Evolutionary conservation across 257 asterid genomes (phyloP).

Genomic region (Parsonsia alboflavescens): DNA sequence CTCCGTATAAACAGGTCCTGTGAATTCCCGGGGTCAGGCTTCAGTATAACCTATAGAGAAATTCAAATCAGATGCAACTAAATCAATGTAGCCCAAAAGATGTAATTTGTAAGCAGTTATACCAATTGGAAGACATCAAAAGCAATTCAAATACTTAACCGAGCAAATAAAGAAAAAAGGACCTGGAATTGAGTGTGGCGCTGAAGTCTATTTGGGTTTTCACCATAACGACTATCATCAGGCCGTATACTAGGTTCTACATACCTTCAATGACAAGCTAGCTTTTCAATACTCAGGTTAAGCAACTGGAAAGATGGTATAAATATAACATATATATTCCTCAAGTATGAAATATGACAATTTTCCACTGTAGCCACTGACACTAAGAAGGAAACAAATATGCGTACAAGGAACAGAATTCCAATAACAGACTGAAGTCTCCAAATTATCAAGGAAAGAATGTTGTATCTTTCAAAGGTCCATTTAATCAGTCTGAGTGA

Average conservation of each 20-base stretch:
- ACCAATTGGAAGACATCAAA: not conserved
- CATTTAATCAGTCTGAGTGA: not conserved
- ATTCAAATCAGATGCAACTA: constrained; percentile 24
- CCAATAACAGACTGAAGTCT: not conserved
- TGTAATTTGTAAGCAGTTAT: not conserved
- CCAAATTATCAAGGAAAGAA: not conserved
- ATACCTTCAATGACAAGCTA: constrained; percentile 64
- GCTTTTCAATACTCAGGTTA: constrained; percentile 27
- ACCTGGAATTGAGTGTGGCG: constrained; percentile 98
- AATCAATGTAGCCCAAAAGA: constrained; percentile 16
- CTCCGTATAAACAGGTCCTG: constrained; percentile 95
- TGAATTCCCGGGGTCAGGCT: constrained; percentile 99
- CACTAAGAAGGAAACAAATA: not conserved
- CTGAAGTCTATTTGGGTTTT: constrained; percentile 97
- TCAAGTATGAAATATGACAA: not conserved
- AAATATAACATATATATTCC: not conserved
- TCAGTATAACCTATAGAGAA: constrained; percentile 81
- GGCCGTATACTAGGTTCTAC: constrained; percentile 98
- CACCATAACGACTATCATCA: constrained; percentile 98
- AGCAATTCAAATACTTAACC: constrained; percentile 7
- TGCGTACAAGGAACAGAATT: not conserved
- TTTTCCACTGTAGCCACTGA: not conserved
- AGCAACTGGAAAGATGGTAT: constrained; percentile 13
- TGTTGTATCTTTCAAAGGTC: not conserved
- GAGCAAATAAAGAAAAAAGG: constrained; percentile 10